A percentile compares a stretch with the other conserved stretches of the same genome.
These are phyloP conservation scores for Nakazawaea anatomiae DNA, from an alignment of 805 yeast genomes.

Conservation along the genomic window DNA sequence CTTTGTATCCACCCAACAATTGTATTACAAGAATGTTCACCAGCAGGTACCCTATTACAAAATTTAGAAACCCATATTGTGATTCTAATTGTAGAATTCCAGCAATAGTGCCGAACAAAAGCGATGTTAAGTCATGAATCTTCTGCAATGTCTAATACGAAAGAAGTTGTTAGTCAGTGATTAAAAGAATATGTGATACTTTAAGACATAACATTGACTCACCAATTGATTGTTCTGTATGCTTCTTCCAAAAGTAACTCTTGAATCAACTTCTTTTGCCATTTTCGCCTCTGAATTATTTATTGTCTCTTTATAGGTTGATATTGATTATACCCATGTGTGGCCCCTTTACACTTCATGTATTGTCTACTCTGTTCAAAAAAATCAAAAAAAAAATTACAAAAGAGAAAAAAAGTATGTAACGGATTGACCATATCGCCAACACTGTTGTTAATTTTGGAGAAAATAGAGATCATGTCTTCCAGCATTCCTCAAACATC, in stretches of 20 bases:
- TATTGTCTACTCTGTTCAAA: too few relatives aligned
- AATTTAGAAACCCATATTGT: conserved; percentile 39
- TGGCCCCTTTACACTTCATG: too few relatives aligned
- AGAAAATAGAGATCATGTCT: not conserved
- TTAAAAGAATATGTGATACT: too few relatives aligned
- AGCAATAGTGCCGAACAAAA: conserved; percentile 46
- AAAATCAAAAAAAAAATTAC: not conserved
- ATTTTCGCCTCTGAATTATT: conserved; percentile 13
- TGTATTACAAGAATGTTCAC: conserved; percentile 26
- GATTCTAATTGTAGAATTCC: conserved; percentile 51
- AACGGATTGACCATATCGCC: not conserved
- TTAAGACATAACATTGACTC: not conserved
- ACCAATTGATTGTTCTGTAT: conserved; percentile 3
- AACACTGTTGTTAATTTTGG: not conserved
- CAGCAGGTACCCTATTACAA: conserved; percentile 27
- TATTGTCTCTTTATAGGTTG: not conserved
- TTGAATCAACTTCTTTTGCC: conserved; percentile 12
- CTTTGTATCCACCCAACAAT: conserved; percentile 25
- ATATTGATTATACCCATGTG: not conserved
- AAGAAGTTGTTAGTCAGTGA: too few relatives aligned
- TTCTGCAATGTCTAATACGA: conserved; percentile 13
- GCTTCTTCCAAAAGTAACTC: conserved; percentile 6
- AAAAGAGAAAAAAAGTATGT: not conserved
- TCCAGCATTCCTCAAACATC: not conserved
- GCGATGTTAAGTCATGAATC: conserved; percentile 41